Percentiles rank a stretch among this genome's conserved stretches.
Conservation (phyloP, 768 basidiomycete species). For the Chalciporus piperatus region DNA sequence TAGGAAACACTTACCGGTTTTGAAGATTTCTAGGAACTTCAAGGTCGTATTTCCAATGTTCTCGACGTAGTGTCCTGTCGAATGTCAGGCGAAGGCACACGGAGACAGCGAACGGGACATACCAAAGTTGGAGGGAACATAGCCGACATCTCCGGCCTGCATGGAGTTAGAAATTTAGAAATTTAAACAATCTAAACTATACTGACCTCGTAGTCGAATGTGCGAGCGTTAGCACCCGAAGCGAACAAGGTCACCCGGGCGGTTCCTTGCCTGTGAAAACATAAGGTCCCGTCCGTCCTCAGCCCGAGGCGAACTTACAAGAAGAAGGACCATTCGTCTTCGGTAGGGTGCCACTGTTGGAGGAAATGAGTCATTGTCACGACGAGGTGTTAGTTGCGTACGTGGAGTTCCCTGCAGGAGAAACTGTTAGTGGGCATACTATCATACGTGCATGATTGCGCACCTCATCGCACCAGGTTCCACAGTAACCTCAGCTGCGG, state of each 20-base stretch:
- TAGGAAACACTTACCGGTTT: conserved; percentile 29
- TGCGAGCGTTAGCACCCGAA: conserved; percentile 48
- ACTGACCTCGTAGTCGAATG: conserved; percentile 55
- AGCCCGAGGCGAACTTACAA: conserved; percentile 35
- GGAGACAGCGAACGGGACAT: not conserved
- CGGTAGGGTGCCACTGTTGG: conserved; percentile 64
- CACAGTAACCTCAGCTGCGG: conserved; percentile 53
- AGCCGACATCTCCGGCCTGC: conserved; percentile 23
- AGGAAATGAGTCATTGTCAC: not conserved
- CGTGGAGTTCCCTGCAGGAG: conserved; percentile 50
- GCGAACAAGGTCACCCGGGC: conserved; percentile 59
- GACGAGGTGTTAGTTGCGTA: conserved; percentile 22
- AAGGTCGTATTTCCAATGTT: conserved; percentile 51
- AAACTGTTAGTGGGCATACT: not conserved
- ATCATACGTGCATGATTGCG: not conserved
- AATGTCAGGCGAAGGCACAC: not conserved
- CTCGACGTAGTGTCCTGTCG: conserved; percentile 50
- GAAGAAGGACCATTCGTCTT: conserved; percentile 65
- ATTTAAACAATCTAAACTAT: not conserved
- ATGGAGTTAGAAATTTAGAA: not conserved
- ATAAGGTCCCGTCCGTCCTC: not conserved
- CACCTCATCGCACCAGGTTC: conserved; percentile 56
- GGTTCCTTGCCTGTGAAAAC: conserved; percentile 43
- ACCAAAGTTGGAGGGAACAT: conserved; percentile 16
- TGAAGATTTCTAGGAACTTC: conserved; percentile 48